A percentile compares a stretch with the other conserved stretches of the same genome.
These are phyloP conservation scores for Balamuthia mandrillaris DNA, from an alignment of 208 protist species.

Conservation along the genomic window DNA sequence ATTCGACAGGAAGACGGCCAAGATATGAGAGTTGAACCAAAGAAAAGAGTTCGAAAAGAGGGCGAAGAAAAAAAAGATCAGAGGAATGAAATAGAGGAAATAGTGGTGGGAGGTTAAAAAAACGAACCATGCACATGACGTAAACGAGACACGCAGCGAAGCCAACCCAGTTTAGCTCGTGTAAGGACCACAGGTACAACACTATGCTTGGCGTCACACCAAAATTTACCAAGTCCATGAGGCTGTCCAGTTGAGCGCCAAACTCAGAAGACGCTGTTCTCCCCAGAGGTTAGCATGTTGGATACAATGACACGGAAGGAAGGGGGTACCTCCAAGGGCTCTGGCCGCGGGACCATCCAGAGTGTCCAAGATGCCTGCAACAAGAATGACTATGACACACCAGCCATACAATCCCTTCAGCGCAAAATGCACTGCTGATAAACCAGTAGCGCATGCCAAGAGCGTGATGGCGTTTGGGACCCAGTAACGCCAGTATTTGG, in stretches of 20 bases:
- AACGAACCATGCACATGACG: not conserved
- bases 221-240: conserved; percentile 13
- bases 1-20: too few species aligned
- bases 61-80: too few species aligned
- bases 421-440: not conserved
- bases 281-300: too few species aligned
- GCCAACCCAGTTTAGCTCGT: not conserved
- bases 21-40: too few species aligned
- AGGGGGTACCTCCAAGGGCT: not conserved
- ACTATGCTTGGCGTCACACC: conserved; percentile 2
- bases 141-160: not conserved
- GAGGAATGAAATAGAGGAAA: too few species aligned
- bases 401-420: not conserved
- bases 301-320: not conserved
- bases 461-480: not conserved
- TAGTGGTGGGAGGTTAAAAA: too few species aligned
- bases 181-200: not conserved
- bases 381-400: not conserved
- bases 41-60: too few species aligned
- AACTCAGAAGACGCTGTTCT: not conserved
- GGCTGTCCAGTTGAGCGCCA: conserved; percentile 14
- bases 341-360: not conserved
- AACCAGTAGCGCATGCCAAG: not conserved
- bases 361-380: not conserved
- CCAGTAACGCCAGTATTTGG: not conserved